Base-by-base conservation (phyloP, 768 basidiomycete genomes). In the Sporobolomyces roseus region DNA sequence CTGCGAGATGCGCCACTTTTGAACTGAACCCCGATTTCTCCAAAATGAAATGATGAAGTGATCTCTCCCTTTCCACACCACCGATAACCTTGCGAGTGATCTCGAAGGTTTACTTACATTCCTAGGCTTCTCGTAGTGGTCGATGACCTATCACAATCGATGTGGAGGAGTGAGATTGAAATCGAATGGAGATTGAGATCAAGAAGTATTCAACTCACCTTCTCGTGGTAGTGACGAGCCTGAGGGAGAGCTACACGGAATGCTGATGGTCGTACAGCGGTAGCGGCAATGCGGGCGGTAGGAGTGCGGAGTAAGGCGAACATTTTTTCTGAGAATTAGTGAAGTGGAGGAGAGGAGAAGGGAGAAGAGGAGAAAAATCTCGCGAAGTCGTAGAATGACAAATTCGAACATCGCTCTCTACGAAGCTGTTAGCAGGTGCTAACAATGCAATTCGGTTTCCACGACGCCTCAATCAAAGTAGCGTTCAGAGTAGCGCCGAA, bases 41-140 rank as follows among this genome's bases (percentile, higher is more conserved):
- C 32, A 46, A 33, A 21, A 30, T 53, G n/a, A n/a, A n/a, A n/a
- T 33, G 52, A 30, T 53, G 52, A 53, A 36, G 3, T 27, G 21
- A 23, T 17, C 30, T 23, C 33, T 13, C 19, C 21, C 23, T 21
- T 32, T 32, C 23, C 52, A 6, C 9, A 3, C 9, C 5, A 16
- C 52, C 52, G 30, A 23, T 32, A 23, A 33, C 35, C 33, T n/a
- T n/a, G n/a, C 23, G 33, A 41, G 9, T 41, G n/a, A 38, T n/a
- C n/a, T n/a, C n/a, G n/a, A n/a, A 23, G 12, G 45, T 46, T n/a
- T 21, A 36, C 88, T 61, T 76, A 97, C 94, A 81, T 99, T 99
- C 83, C 89, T 86, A 73, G 96, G 96, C 80, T 85, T 86, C 83
- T 98, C 94, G 79, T 98, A 98, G 81, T 98, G 96, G 30, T 90